Percentiles rank a stretch among this genome's conserved stretches.
Conservation (phyloP, 192 early-diverging fungal species). For the Coemansia sp. region DNA sequence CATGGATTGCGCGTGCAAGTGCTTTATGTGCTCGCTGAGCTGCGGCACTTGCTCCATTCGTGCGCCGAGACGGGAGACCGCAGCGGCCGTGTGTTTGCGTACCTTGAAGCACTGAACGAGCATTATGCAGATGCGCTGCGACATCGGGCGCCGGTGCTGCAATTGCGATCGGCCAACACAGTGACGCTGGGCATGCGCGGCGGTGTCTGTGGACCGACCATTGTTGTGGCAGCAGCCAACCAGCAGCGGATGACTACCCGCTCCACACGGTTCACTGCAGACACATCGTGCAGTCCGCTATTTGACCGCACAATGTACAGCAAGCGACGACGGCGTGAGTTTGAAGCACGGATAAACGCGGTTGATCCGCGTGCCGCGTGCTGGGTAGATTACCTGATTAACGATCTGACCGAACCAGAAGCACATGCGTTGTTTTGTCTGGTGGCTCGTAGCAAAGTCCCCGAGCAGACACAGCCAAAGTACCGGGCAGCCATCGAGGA, state of each 20-base stretch:
- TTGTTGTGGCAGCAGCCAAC: slow-evolving; percentile 8
- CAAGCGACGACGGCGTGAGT: not conserved
- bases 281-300: slow-evolving; percentile 6
- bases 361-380: slow-evolving; percentile 27
- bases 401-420: slow-evolving; percentile 24
- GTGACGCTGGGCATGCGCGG: slow-evolving; percentile 3
- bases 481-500: slow-evolving; percentile 38
- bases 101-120: slow-evolving; percentile 29
- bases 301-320: slow-evolving; percentile 18
- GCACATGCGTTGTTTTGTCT: slow-evolving; percentile 23
- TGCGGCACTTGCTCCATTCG: slow-evolving; percentile 20
- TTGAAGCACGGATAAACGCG: not conserved
- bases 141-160: slow-evolving; percentile 3
- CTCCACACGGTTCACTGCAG: not conserved
- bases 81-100: slow-evolving; percentile 24
- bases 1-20: slow-evolving; percentile 40
- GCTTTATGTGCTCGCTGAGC: slow-evolving; percentile 21
- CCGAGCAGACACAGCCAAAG: not conserved
- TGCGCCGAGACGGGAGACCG: slow-evolving; percentile 9
- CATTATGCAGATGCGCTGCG: slow-evolving; percentile 21
- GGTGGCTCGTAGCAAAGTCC: slow-evolving; percentile 37
- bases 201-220: not conserved
- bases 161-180: slow-evolving; percentile 22
- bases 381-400: slow-evolving; percentile 46
- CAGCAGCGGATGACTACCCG: slow-evolving; percentile 11